Percentiles rank a stretch among this genome's conserved stretches.
Conservation (phyloP, 2,329 filamentous ascomycete species). For the Penicillium thymicola region DNA sequence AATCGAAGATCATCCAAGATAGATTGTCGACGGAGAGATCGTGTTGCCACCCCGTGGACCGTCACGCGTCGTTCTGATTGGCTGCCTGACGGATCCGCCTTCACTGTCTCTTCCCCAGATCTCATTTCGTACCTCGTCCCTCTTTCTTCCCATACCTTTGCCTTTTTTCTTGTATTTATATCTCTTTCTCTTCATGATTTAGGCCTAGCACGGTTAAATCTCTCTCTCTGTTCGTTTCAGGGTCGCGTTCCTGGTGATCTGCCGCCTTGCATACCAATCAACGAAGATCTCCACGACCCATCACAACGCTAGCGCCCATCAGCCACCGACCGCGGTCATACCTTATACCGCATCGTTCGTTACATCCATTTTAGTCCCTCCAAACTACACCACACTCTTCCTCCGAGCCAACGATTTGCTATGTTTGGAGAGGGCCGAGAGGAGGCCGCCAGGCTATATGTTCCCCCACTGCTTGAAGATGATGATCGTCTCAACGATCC, state of each 20-base stretch:
- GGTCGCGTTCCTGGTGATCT: conserved; percentile 14
- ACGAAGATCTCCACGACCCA: conserved; percentile 18
- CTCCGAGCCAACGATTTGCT: background rate
- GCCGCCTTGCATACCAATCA: conserved; percentile 15
- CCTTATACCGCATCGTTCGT: conserved; percentile 10
- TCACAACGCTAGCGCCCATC: conserved; percentile 13
- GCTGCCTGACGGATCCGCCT: conserved; percentile 5
- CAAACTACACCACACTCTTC: background rate
- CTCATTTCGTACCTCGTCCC: background rate
- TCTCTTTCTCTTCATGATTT: background rate
- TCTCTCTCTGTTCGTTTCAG: background rate
- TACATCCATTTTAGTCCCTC: conserved; percentile 7
- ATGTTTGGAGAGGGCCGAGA: conserved; percentile 34
- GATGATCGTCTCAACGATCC: conserved; percentile 34
- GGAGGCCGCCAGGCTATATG: conserved; percentile 32
- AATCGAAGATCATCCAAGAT: background rate
- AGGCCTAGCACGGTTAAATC: background rate
- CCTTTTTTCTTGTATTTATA: background rate
- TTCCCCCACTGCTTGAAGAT: conserved; percentile 34
- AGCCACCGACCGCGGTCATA: conserved; percentile 19
- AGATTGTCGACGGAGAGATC: background rate
- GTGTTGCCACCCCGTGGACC: conserved; percentile 1
- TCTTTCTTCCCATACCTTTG: background rate
- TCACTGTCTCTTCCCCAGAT: conserved; percentile 4
- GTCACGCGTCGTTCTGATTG: conserved; percentile 4